Evolutionary conservation across 2,329 filamentous ascomycete genomes (phyloP), one percentile per base, ranked within the genome.

Genomic region (Hypoxylon sp.): DNA sequence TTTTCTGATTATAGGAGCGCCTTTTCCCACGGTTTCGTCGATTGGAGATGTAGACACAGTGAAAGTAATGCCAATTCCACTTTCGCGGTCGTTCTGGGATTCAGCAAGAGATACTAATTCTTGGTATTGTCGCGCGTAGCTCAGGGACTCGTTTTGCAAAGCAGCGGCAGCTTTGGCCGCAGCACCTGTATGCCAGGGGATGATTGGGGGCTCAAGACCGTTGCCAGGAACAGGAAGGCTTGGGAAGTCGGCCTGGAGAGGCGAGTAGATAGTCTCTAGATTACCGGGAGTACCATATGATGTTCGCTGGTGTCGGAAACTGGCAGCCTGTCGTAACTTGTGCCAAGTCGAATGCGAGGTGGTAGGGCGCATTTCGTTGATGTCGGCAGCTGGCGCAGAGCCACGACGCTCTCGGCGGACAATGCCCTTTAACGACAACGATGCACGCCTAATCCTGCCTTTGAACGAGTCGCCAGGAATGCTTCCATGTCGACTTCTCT

Each of bases 111-210:
- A 74, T 6, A 86, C 74, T 77, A 83, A 82, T 52, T 81, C 78
- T 41, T 80, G 81, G 29, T 82, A 78, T 50, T 78, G 77, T 37
- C 76, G 64, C 30, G 69, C 64, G 43, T 77, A 74, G 3, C 75
- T 76, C 5, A 82, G 70, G 47, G 79, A 81, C 55, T 87, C 84
- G 70, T 88, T 88, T 70, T 89, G 86, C 60, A 87, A 81, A 9
- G 86, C 87, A 2, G 85, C 87, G 0, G 87, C 84, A 6, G 88
- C 85, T 61, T 88, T 87, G 29, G 87, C 87, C 1, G 87, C 87
- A n/a, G 83, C 85, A 34, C 88, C 88, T 0, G 83, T 85, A 58
- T 88, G 84, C 9, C 79, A 79, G 2, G 88, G 88, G 27, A 90
- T 89, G 62, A 88, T 78, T 0, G 88, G 88, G 3, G 88, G 88